Percentiles rank a stretch among this genome's conserved stretches.
These are phyloP conservation scores for Trichoderma oligosporum DNA, from an alignment of 2,329 filamentous ascomycete species.

Conservation along the genomic window DNA sequence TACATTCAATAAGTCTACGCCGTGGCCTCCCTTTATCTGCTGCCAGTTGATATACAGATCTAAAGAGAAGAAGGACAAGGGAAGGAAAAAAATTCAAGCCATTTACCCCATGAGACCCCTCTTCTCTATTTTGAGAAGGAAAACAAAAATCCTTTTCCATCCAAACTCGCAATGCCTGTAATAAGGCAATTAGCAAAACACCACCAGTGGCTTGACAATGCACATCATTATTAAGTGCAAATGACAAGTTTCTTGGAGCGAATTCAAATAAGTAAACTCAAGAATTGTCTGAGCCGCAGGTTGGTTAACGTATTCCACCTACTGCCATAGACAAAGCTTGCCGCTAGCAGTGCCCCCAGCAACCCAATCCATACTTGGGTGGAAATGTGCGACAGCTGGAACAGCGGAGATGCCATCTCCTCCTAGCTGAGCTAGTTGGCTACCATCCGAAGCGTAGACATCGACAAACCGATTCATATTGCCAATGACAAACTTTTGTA, in stretches of 20 bases:
- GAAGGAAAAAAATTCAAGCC: neutral
- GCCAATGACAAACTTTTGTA: slow-evolving; percentile 85
- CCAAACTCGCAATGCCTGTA: neutral
- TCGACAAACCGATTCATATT: slow-evolving; percentile 99
- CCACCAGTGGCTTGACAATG: neutral
- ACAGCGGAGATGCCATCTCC: slow-evolving; percentile 92
- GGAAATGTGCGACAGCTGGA: slow-evolving; percentile 86
- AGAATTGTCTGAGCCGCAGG: too few relatives aligned
- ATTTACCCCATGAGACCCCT: neutral
- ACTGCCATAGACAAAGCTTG: slow-evolving; percentile 90
- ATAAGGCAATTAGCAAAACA: neutral
- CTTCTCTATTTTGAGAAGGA: neutral
- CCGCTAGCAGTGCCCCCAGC: slow-evolving; percentile 88
- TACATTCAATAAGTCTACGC: neutral
- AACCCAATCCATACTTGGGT: slow-evolving; percentile 85
- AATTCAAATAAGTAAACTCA: too few relatives aligned
- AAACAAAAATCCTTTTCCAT: neutral
- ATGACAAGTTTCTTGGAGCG: too few relatives aligned
- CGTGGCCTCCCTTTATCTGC: neutral
- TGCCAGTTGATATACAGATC: slow-evolving; percentile 3
- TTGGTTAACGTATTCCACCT: too few relatives aligned
- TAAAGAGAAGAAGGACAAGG: too few relatives aligned
- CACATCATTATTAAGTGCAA: neutral
- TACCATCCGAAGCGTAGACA: slow-evolving; percentile 75
- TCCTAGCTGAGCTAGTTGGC: slow-evolving; percentile 82